phyloP scores from a whole-genome alignment of 148 eudicot species.

The Camellia japonica region DNA sequence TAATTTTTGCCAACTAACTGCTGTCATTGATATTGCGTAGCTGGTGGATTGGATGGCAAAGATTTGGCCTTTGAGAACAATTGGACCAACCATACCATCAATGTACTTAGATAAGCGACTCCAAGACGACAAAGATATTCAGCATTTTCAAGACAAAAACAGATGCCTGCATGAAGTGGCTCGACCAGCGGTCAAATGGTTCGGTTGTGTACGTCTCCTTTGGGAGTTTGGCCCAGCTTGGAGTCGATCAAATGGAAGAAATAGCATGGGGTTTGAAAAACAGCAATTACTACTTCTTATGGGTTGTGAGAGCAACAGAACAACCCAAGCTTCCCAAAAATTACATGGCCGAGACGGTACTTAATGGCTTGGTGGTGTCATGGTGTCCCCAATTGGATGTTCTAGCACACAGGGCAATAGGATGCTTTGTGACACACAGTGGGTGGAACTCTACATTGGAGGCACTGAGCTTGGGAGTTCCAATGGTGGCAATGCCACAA shows the following conservation, averaged over 20 bases:
- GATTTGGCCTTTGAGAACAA: constrained; percentile 31
- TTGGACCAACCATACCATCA: constrained; percentile 54
- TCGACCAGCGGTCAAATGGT: constrained; percentile 27
- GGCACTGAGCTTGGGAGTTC: constrained; percentile 43
- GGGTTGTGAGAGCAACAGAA: constrained; percentile 48
- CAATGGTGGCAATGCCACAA: neutral
- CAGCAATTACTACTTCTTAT: constrained; percentile 31
- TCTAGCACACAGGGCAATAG: constrained; percentile 37
- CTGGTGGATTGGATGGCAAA: constrained; percentile 48
- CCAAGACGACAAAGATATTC: constrained; percentile 33
- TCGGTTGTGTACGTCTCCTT: constrained; percentile 56
- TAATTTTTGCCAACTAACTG: too few relatives aligned
- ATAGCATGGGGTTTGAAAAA: constrained; percentile 29
- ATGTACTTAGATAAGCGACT: constrained; percentile 44
- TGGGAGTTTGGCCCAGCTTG: constrained; percentile 40
- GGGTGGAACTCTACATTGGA: constrained; percentile 57
- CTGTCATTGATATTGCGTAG: constrained; percentile 14
- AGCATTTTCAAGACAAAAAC: constrained; percentile 33
- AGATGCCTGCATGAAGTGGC: constrained; percentile 35
- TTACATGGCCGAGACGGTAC: constrained; percentile 9
- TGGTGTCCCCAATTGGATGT: constrained; percentile 53
- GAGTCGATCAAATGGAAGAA: constrained; percentile 33
- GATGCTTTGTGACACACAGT: constrained; percentile 52
- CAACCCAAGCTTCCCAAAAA: constrained; percentile 31
- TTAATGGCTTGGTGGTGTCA: constrained; percentile 33